Evolutionary conservation across 73 alveolate species (phyloP).

Genomic region (Tetrahymena thermophila): DNA sequence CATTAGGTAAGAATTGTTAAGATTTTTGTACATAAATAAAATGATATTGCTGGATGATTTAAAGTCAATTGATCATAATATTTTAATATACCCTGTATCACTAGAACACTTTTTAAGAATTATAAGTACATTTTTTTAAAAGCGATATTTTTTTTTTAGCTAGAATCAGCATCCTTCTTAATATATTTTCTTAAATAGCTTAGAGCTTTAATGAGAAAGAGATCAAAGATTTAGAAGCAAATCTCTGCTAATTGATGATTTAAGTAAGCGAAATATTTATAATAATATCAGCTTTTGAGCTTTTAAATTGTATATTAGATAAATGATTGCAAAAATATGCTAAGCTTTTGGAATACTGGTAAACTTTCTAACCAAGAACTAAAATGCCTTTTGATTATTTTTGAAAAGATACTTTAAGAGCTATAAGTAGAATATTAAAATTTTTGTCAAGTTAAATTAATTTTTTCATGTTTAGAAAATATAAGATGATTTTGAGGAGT

Average conservation of each 20-base stretch:
- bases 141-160: background rate
- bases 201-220: background rate
- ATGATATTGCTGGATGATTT: background rate
- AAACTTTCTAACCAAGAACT: background rate
- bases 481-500: background rate
- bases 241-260: background rate
- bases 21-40: background rate
- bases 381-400: background rate
- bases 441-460: background rate
- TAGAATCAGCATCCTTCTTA: background rate
- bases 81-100: background rate
- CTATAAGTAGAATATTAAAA: background rate
- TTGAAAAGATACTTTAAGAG: background rate
- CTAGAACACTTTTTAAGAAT: background rate
- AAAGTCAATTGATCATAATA: background rate
- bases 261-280: background rate
- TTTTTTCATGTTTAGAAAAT: background rate
- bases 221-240: background rate
- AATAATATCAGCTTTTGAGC: background rate
- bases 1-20: background rate
- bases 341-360: background rate
- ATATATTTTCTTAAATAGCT: background rate
- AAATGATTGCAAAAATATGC: background rate
- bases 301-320: background rate
- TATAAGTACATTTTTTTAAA: background rate